Evolutionary conservation across 768 basidiomycete genomes (phyloP).

Genomic region (Pisolithus tinctorius): DNA sequence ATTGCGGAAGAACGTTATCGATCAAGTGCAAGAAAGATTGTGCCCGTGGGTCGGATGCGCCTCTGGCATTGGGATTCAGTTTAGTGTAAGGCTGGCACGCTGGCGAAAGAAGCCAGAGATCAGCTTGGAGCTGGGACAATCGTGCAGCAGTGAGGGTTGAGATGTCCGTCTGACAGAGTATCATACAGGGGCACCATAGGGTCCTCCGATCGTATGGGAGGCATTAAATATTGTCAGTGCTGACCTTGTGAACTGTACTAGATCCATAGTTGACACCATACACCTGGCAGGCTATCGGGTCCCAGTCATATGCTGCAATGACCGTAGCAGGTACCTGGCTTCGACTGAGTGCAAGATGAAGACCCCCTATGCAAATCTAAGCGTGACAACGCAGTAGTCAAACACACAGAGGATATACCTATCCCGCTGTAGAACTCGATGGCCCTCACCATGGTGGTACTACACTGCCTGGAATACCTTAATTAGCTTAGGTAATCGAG

Average conservation of each 20-base stretch:
- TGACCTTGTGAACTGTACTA: slow-evolving; percentile 35
- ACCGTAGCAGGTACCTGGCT: slow-evolving; percentile 42
- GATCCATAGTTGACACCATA: slow-evolving; percentile 56
- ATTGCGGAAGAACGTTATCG: slow-evolving; percentile 51
- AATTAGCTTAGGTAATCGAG: too few relatives aligned
- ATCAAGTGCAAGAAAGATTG: slow-evolving; percentile 70
- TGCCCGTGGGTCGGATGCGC: slow-evolving; percentile 66
- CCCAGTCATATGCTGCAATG: slow-evolving; percentile 78
- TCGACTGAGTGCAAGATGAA: slow-evolving; percentile 59
- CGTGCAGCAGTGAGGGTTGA: slow-evolving; percentile 42
- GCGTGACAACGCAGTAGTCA: neutral
- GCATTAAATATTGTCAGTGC: neutral
- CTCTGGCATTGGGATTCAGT: slow-evolving; percentile 66
- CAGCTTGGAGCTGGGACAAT: slow-evolving; percentile 42
- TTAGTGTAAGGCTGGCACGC: slow-evolving; percentile 84
- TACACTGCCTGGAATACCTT: too few relatives aligned
- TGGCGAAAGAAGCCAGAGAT: slow-evolving; percentile 75
- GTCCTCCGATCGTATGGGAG: neutral
- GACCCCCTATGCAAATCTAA: slow-evolving; percentile 44
- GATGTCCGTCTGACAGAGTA: slow-evolving; percentile 47
- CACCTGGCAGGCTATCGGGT: slow-evolving; percentile 64
- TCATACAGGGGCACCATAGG: slow-evolving; percentile 1
- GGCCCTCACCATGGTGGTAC: slow-evolving; percentile 9
- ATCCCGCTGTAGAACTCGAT: slow-evolving; percentile 78
- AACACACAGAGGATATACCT: slow-evolving; percentile 35